Conservation (phyloP, 169 alveolate genomes). For the Eimeria acervulina region DNA sequence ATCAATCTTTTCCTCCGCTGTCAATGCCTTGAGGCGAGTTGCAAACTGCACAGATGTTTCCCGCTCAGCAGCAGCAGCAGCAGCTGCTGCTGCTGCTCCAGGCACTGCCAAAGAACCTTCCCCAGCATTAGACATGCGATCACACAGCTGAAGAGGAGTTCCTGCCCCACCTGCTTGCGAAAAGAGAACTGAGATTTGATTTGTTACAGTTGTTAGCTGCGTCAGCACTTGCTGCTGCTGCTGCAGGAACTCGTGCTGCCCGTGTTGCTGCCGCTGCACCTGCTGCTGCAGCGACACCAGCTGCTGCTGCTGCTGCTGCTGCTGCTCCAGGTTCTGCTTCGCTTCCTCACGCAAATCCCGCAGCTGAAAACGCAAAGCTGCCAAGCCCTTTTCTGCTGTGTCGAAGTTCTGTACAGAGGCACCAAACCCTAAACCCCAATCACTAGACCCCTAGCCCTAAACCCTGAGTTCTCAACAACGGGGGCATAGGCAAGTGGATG, state of each 20-base stretch:
- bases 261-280: background rate
- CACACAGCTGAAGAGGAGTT: background rate
- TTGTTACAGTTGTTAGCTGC: background rate
- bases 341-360: constrained; percentile 34
- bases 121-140: background rate
- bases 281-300: constrained; percentile 8
- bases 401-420: background rate
- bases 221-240: constrained; percentile 12
- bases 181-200: background rate
- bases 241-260: background rate
- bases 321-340: constrained; percentile 28
- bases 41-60: constrained; percentile 16
- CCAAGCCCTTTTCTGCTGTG: background rate
- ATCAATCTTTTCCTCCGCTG: background rate
- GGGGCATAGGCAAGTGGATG: too few species aligned
- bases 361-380: background rate
- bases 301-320: constrained; percentile 47
- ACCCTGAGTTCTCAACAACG: background rate
- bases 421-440: constrained; percentile 1
- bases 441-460: background rate
- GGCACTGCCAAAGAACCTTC: background rate
- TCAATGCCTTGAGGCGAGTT: background rate
- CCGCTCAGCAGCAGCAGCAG: background rate
- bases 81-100: constrained; percentile 52
- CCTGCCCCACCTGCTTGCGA: background rate